Percentiles rank a stretch among this genome's conserved stretches.
phyloP scores from a whole-genome alignment of 2,329 filamentous ascomycete species.

The Pseudocercospora macadamiae region DNA sequence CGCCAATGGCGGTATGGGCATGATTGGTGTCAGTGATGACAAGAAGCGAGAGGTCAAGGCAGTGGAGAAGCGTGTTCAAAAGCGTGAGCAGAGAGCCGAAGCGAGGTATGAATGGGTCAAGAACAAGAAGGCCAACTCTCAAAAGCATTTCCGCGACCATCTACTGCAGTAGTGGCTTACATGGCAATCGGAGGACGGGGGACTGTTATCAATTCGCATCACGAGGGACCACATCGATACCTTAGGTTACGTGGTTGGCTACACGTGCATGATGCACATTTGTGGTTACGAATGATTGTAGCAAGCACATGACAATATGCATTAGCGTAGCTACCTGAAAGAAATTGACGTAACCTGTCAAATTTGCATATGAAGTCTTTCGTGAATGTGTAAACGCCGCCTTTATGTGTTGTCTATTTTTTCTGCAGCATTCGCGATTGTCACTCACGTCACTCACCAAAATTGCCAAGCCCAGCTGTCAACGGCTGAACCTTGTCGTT shows the following conservation, averaged over 20 bases:
- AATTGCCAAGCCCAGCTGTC: no score
- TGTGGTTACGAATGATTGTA: background rate
- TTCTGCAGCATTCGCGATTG: slow-evolving; percentile 14
- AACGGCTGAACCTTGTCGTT: no score
- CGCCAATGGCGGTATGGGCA: slow-evolving; percentile 72
- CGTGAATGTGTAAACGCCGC: background rate
- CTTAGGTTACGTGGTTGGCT: background rate
- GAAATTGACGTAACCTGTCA: background rate
- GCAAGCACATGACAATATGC: background rate
- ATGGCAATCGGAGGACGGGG: background rate
- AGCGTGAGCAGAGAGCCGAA: slow-evolving; percentile 58
- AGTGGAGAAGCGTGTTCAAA: slow-evolving; percentile 70
- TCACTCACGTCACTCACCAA: no score
- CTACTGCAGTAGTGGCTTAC: slow-evolving; percentile 40
- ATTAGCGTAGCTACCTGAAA: slow-evolving; percentile 8
- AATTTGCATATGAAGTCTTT: background rate
- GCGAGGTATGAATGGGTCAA: slow-evolving; percentile 67
- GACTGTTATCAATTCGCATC: background rate
- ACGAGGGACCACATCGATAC: slow-evolving; percentile 1
- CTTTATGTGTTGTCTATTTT: background rate
- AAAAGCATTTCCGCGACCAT: slow-evolving; percentile 71
- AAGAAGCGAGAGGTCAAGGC: slow-evolving; percentile 71
- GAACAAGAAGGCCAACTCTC: slow-evolving; percentile 74
- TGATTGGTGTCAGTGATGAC: slow-evolving; percentile 74
- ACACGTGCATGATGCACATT: background rate